Conservation (phyloP, 257 asterid genomes). For the Solanum virginianum region DNA sequence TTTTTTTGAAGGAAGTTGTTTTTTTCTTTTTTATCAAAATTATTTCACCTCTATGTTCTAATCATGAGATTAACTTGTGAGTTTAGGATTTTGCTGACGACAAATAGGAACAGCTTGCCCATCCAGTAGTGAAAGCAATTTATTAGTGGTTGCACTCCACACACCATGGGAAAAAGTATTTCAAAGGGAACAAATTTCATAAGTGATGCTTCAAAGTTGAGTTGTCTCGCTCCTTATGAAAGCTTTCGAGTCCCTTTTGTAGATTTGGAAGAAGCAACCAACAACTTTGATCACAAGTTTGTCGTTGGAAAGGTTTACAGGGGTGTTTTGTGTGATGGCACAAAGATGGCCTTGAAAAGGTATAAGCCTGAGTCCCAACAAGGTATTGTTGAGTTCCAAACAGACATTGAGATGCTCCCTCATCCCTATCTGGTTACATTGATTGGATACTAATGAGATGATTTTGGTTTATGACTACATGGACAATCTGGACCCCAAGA, state of each 20-base stretch:
- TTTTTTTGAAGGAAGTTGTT: no score
- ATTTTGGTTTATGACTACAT: background rate
- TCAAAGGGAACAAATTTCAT: background rate
- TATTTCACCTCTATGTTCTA: no score
- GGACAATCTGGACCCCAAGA: background rate
- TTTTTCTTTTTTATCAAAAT: no score
- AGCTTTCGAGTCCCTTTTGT: background rate
- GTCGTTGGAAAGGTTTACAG: slow-evolving; percentile 67
- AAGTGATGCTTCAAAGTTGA: background rate
- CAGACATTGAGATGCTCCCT: slow-evolving; percentile 74
- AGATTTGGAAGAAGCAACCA: background rate
- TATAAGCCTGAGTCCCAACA: slow-evolving; percentile 61
- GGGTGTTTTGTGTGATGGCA: slow-evolving; percentile 47
- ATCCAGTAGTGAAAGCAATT: no score
- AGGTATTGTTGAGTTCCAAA: slow-evolving; percentile 50
- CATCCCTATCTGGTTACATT: slow-evolving; percentile 61
- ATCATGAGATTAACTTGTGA: no score
- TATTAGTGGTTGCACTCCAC: no score
- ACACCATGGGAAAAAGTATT: background rate
- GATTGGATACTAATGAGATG: slow-evolving; percentile 19
- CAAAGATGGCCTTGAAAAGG: slow-evolving; percentile 60
- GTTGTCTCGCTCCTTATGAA: background rate
- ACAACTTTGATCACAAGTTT: background rate
- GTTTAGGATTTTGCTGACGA: no score
- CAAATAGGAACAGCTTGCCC: no score